Evolutionary conservation across 345 rosid species (phyloP).

Genomic region (Eucalyptus pauciflora): DNA sequence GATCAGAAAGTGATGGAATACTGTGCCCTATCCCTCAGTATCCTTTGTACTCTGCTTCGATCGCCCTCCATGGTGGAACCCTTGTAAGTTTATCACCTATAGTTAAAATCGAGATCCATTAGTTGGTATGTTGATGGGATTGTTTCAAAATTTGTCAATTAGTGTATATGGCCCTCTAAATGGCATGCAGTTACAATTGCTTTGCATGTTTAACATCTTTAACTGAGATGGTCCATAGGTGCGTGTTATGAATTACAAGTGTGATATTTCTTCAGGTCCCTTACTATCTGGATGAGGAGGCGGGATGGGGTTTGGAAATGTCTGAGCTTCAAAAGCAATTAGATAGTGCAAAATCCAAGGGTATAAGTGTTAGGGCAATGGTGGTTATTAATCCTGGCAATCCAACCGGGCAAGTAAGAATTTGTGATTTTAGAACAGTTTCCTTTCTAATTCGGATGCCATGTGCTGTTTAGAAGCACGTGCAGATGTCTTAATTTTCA

Average conservation of each 20-base stretch:
- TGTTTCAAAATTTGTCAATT: not conserved
- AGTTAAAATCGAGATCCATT: not conserved
- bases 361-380: constrained; percentile 75
- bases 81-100: constrained; percentile 36
- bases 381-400: constrained; percentile 94
- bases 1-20: constrained; percentile 83
- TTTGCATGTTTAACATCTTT: not conserved
- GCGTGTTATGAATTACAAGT: not conserved
- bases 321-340: constrained; percentile 83
- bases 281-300: constrained; percentile 87
- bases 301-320: constrained; percentile 90
- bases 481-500: not conserved
- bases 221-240: not conserved
- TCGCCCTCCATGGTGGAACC: constrained; percentile 92
- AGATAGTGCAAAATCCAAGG: constrained; percentile 63
- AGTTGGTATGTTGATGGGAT: not conserved
- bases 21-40: constrained; percentile 98
- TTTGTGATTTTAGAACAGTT: not conserved
- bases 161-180: not conserved
- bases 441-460: not conserved
- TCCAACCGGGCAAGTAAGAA: constrained; percentile 81
- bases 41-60: constrained; percentile 95
- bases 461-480: not conserved
- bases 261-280: constrained; percentile 45
- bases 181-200: not conserved